These are phyloP conservation scores for Moesziomyces globuligerus DNA, from an alignment of 1,284 basidiomycete species.

Conservation along the genomic window DNA sequence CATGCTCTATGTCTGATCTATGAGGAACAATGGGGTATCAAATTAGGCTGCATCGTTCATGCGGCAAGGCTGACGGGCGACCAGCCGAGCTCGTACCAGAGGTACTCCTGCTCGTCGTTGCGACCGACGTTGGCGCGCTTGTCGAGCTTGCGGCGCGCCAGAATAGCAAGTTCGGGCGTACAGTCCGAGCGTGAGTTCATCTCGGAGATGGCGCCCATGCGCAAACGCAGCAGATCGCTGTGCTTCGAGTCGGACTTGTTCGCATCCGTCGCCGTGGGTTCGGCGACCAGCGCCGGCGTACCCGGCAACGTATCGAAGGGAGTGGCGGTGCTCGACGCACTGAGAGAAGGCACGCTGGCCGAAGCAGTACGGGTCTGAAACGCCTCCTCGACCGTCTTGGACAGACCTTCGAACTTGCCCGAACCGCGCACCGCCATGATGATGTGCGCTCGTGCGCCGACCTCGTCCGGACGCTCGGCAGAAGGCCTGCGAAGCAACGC, in stretches of 20 bases:
- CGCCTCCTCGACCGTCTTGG: conserved; percentile 33
- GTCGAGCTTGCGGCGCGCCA: conserved; percentile 27
- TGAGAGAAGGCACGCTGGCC: conserved; percentile 21
- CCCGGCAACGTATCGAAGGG: conserved; percentile 37
- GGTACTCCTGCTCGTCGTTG: conserved; percentile 47
- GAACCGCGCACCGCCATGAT: conserved; percentile 41
- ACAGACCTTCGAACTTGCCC: conserved; percentile 45
- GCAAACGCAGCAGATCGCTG: conserved; percentile 22
- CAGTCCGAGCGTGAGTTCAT: neutral
- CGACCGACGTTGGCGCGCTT: conserved; percentile 33
- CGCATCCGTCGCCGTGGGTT: neutral
- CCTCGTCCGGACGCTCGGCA: neutral
- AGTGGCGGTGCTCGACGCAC: conserved; percentile 14
- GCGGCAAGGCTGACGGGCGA: neutral
- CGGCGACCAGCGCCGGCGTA: conserved; percentile 17
- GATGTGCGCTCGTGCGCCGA: conserved; percentile 30
- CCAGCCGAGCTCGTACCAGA: conserved; percentile 51
- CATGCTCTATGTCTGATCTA: conserved; percentile 3
- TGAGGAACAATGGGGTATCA: neutral
- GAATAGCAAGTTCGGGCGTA: conserved; percentile 16
- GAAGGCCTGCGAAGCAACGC: conserved; percentile 27
- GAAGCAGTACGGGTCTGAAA: conserved; percentile 14
- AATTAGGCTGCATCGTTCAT: neutral
- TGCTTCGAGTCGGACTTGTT: conserved; percentile 13
- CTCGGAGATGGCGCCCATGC: conserved; percentile 21